phyloP scores from a whole-genome alignment of 805 yeast species.

The Naumovozyma baii region DNA sequence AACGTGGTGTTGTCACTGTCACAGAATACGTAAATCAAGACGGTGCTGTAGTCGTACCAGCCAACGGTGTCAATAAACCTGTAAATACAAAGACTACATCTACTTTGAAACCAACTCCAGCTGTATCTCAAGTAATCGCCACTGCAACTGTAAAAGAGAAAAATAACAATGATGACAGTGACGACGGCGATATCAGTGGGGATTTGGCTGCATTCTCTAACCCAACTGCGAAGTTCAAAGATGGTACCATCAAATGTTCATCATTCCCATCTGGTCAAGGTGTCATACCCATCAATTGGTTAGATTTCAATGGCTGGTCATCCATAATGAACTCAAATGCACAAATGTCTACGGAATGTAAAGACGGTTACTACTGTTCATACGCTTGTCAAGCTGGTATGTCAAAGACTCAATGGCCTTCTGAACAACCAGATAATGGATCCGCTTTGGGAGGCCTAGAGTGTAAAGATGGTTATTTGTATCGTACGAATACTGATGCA shows the following conservation, averaged over 20 bases:
- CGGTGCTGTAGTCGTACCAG: constrained; percentile 21
- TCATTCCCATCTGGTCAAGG: constrained; percentile 70
- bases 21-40: constrained; percentile 22
- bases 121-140: constrained; percentile 20
- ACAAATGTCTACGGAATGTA: constrained; percentile 55
- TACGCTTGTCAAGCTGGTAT: constrained; percentile 98
- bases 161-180: constrained; percentile 5
- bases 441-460: constrained; percentile 87
- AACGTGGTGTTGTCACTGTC: constrained; percentile 25
- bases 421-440: constrained; percentile 77
- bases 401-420: constrained; percentile 98
- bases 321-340: constrained; percentile 33
- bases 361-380: constrained; percentile 89
- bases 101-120: constrained; percentile 17
- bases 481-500: constrained; percentile 63
- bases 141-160: constrained; percentile 9
- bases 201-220: constrained; percentile 45
- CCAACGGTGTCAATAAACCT: constrained; percentile 14
- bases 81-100: constrained; percentile 21
- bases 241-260: constrained; percentile 61
- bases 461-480: constrained; percentile 76
- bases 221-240: constrained; percentile 54
- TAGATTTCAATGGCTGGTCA: constrained; percentile 45
- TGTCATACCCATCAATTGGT: constrained; percentile 51
- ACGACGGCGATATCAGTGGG: constrained; percentile 34